Base-by-base conservation (phyloP, 2,329 filamentous ascomycete species). In the Cytospora piceae region DNA sequence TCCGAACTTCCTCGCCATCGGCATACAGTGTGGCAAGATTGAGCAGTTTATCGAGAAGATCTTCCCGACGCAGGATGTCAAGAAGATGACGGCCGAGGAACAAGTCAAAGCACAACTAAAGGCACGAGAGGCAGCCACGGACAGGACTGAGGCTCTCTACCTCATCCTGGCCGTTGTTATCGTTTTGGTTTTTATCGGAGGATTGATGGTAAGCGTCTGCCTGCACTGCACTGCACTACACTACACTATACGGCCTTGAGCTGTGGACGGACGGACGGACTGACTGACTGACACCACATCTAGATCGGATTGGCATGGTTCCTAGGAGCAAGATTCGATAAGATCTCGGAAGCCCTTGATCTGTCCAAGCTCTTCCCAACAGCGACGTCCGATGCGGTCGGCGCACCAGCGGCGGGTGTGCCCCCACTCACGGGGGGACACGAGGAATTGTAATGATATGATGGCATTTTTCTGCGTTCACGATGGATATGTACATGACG, bases 11-110 rank as follows among this genome's bases (percentile, higher is more conserved):
- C 81, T 97, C 55, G 90, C 92, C 74, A 97, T 99, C 74, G 97
- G 93, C 78, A 88, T 93, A 69, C 90, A 91, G 63, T 96, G 94
- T 75, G 94, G 87, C 74, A 93, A 92, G 85, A 92, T 97, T 70
- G 94, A 98, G 77, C 91, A 95, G 82, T 97, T 96, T 76, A 96
- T 98, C 75, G 94, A 98, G 78, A 89, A 88, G 6, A 88, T 98
- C 71, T 98, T 94, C 86, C 95, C 95, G 4, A 85, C 87, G 11
- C 93, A 97, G 77, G 88, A 91, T 69, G 85, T 91, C 54, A 88
- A 90, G 73, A 80, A 82, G 68, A 76, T 86, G 42, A 78, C 80
- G 37, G 74, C 78, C 17, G 72, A 78, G 46, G 77, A 79, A 60
- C 72, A 76, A 64, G 74, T 77, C 69, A 75, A 73, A 68, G 64